phyloP scores from a whole-genome alignment of 169 alveolate genomes.

The Hepatocystis sp. region DNA sequence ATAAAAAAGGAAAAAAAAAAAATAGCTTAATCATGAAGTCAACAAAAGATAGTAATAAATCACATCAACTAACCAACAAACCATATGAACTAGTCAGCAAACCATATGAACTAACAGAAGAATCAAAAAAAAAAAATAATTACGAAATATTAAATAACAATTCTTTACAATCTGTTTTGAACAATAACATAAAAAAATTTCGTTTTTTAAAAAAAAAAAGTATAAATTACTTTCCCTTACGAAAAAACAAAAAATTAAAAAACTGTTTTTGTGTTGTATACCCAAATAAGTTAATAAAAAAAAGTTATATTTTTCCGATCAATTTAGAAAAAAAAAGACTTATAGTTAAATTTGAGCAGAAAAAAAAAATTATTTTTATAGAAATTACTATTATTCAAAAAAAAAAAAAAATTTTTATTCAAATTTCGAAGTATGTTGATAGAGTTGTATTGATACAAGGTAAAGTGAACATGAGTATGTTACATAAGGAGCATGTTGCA shows the following conservation, averaged over 20 bases:
- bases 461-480: conserved; percentile 17
- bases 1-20: too few relatives aligned
- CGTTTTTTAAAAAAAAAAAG: conserved; percentile 23
- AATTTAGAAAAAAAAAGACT: conserved; percentile 33
- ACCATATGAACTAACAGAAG: too few relatives aligned
- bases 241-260: conserved; percentile 36
- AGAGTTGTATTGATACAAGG: conserved; percentile 30
- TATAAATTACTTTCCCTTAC: conserved; percentile 11
- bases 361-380: conserved; percentile 11
- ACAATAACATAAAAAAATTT: neutral
- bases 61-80: too few relatives aligned
- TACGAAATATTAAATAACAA: conserved; percentile 4
- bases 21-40: too few relatives aligned
- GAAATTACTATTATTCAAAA: conserved; percentile 11
- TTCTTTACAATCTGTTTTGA: neutral
- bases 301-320: conserved; percentile 4
- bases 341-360: neutral
- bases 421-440: conserved; percentile 27
- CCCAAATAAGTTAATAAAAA: neutral
- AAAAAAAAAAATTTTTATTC: conserved; percentile 24
- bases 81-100: too few relatives aligned
- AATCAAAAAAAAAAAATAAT: too few relatives aligned
- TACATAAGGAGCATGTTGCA: conserved; percentile 1
- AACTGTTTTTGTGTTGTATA: conserved; percentile 21
- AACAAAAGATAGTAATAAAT: too few relatives aligned